Evolutionary conservation across 2,329 filamentous ascomycete genomes (phyloP).

Genomic region (Pseudophaeomoniella oleicola): DNA sequence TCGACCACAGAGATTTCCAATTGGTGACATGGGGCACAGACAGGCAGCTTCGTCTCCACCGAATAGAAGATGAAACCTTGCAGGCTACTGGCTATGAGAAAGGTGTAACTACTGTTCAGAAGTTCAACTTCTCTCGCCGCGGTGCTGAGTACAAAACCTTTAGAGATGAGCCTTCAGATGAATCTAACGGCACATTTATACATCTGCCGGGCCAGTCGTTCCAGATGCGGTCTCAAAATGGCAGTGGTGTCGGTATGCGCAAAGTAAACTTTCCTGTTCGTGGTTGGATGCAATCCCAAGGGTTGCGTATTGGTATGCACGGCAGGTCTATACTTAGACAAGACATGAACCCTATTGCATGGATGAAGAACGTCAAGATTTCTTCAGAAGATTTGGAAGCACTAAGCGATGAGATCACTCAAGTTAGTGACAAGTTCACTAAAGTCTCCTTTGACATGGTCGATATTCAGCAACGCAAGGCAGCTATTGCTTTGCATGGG

Average conservation of each 20-base stretch:
- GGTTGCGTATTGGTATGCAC: conserved; percentile 32
- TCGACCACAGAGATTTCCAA: conserved; percentile 80
- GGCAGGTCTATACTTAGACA: conserved; percentile 30
- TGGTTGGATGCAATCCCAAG: conserved; percentile 27
- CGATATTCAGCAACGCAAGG: conserved; percentile 37
- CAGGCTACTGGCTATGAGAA: conserved; percentile 58
- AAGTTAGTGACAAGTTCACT: conserved; percentile 45
- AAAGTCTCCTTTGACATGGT: conserved; percentile 46
- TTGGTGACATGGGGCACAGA: conserved; percentile 88
- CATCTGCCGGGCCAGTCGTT: neutral
- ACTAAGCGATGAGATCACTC: conserved; percentile 45
- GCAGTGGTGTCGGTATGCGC: conserved; percentile 28
- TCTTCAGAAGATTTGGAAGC: conserved; percentile 37
- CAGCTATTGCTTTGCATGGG: conserved; percentile 42
- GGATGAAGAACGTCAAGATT: conserved; percentile 53
- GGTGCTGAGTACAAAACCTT: conserved; percentile 79
- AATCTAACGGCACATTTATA: conserved; percentile 10
- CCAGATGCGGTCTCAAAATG: conserved; percentile 15
- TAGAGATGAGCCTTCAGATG: conserved; percentile 50
- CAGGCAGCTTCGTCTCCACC: conserved; percentile 65
- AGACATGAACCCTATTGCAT: conserved; percentile 44
- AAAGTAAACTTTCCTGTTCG: conserved; percentile 38
- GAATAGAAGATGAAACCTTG: conserved; percentile 50
- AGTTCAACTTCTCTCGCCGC: conserved; percentile 61
- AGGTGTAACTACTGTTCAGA: conserved; percentile 49